Evolutionary conservation across 176 grass and related monocot genomes (phyloP), one percentile per base, ranked within the genome.

Genomic region (Leersia perrieri): DNA sequence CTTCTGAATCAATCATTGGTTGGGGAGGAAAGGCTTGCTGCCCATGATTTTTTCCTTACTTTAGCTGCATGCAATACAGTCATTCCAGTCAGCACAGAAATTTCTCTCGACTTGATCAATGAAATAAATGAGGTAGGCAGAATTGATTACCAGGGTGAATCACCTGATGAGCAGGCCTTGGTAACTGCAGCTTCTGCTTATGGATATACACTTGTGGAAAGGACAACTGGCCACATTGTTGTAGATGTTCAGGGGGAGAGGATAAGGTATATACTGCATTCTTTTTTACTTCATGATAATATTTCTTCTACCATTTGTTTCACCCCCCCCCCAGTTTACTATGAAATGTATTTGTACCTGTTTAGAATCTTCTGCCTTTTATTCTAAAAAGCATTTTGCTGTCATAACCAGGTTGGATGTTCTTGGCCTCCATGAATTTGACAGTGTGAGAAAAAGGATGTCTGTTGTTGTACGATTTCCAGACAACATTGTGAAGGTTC

Each of bases 371-470:
- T 45, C 34, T 36, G 11, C 15, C n/a, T 79, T 9, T 77, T 81
- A 33, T 72, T 84, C n/a, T 80, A 84, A 45, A n/a, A 30, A 72
- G 20, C 32, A 68, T 62, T 71, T 73, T 72, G 38, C 68, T 85
- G 20, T 86, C 39, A 60, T 72, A 70, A 75, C 60, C 93, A 99
- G 97, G 93, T 80, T 96, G 83, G 97, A 99, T 91, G 97, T 99
- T 72, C 92, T 99, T 82, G 97, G 97, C 85, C 92, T 99, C 18
- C 97, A 99, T 77, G 97, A 99, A 88, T 99, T 99, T 63, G 97
- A 99, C 49, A 99, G 97, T 33, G 82, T 95, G 76, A 86, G 97
- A 71, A 99, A 99, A 91, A 95, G 92, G 88, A 99, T 99, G 97
- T 99, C 97, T 58, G 97, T 99, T 63, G 87, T 99, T 49, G 92